A percentile compares a stretch with the other conserved stretches of the same genome.
These are phyloP conservation scores for Codiaeum variegatum DNA, from an alignment of 441 rosid genomes.

Conservation along the genomic window DNA sequence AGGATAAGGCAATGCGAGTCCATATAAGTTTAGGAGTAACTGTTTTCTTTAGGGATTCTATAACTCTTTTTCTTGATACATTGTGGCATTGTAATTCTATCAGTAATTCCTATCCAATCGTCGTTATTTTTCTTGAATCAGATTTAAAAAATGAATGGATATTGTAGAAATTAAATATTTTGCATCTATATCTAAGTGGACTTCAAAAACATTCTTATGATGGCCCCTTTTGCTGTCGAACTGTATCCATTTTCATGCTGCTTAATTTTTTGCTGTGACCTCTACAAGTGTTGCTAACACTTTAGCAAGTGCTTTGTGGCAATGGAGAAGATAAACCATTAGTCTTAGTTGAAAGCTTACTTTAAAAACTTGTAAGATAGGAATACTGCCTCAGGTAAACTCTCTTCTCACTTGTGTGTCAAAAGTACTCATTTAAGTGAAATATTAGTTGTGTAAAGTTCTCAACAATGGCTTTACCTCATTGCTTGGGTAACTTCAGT, in stretches of 20 bases:
- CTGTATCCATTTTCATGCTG: neutral
- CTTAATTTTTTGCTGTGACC: slow-evolving; percentile 20
- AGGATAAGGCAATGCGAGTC: no score
- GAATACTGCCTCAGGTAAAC: slow-evolving; percentile 72
- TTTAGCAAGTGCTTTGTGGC: slow-evolving; percentile 85
- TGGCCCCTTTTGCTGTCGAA: neutral
- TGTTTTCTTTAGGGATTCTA: no score
- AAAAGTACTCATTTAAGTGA: no score
- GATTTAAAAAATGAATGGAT: no score
- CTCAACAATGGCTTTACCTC: neutral
- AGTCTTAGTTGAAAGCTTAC: slow-evolving; percentile 87
- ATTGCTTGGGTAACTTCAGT: slow-evolving; percentile 69
- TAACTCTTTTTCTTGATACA: no score
- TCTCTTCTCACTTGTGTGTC: neutral
- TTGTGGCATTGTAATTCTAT: no score
- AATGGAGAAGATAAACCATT: slow-evolving; percentile 83
- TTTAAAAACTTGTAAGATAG: slow-evolving; percentile 90
- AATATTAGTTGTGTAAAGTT: no score
- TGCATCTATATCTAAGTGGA: neutral
- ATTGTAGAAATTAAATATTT: no score
- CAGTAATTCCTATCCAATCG: no score
- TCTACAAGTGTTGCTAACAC: no score
- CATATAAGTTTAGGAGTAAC: no score
- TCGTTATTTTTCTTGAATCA: no score
- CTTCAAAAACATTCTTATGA: neutral